Base-by-base conservation (phyloP, 306 rosid genomes). In the Medicago ruthenica region DNA sequence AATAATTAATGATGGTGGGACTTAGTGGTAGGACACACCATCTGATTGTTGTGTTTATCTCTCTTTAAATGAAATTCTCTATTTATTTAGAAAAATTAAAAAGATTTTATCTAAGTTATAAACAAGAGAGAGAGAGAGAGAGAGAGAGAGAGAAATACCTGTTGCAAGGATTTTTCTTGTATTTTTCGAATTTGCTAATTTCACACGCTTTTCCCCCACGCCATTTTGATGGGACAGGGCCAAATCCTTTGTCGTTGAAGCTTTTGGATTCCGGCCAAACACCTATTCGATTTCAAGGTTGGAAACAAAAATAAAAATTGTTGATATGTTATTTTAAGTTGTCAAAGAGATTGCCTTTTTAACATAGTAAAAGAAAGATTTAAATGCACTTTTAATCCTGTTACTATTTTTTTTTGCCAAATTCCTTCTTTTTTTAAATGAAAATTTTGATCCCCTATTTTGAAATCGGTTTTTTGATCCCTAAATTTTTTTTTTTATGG, bases 181-280 rank as follows among this genome's bases (percentile, higher is more conserved):
- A 15, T n/a, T 2, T 11, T 9, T 18, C 4, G 10, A 8, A n/a
- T 48, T 21, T 45, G 8, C 50, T 6, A 51, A 80, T 58, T 59
- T 85, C 69, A 53, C 95, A 91, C 1, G 21, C 60, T 0, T 76
- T 71, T 0, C 71, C 40, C 3, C 97, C 92, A 1, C 71, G 67
- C 95, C 97, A 91, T 67, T 75, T 86, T 8, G 86, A 36, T 1
- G 97, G 95, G 14, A 89, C 1, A 0, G 92, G 86, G 0, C 95
- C 92, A 3, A 20, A 22, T 14, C 97, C 95, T 12, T 54, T 67
- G 13, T 88, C 95, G 1, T 22, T 77, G 50, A 91, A 91, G 76
- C 92, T 91, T 77, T 40, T 14, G 0, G 54, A 83, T 80, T 91
- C 92, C 0, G 97, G 97, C 97, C 95, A 91, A 60, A 85, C 95